These are phyloP conservation scores for Chlorella sp. DNA, from an alignment of 139 green algal genomes.

Conservation along the genomic window DNA sequence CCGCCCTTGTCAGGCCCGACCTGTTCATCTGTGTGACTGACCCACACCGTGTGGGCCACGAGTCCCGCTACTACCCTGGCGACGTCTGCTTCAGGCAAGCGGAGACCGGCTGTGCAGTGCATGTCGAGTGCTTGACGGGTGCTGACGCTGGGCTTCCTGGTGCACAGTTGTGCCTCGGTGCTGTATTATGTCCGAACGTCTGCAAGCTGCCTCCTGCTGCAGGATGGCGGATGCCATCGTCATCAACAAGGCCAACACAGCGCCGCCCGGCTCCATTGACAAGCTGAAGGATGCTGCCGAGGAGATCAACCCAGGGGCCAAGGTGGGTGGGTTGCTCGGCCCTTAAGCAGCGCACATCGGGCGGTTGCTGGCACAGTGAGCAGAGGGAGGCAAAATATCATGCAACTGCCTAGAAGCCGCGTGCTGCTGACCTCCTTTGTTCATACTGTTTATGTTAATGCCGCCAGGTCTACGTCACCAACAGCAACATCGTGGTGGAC, in stretches of 20 bases:
- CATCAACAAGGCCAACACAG: constrained; percentile 68
- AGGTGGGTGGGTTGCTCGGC: neutral
- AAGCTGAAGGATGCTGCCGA: constrained; percentile 31
- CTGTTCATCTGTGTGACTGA: constrained; percentile 55
- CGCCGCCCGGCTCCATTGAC: constrained; percentile 43
- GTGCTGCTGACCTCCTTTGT: too few species aligned
- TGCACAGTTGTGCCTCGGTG: too few species aligned
- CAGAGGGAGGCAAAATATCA: too few species aligned
- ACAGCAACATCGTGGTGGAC: constrained; percentile 45
- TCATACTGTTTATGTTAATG: too few species aligned
- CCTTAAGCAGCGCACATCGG: too few species aligned
- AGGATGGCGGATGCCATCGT: constrained; percentile 49
- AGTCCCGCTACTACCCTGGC: constrained; percentile 52
- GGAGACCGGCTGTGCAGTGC: too few species aligned
- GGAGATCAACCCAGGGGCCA: neutral
- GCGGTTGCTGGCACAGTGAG: too few species aligned
- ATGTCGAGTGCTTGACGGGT: too few species aligned
- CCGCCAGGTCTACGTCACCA: constrained; percentile 47
- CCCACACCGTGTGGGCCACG: constrained; percentile 45
- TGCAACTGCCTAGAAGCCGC: too few species aligned
- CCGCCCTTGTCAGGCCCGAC: constrained; percentile 23
- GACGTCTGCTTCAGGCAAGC: constrained; percentile 55
- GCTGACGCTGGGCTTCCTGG: too few species aligned
- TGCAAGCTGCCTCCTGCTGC: neutral
- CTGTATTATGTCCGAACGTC: too few species aligned